Evolutionary conservation across 768 basidiomycete species (phyloP).

Genomic region (Naganishia antarctica): DNA sequence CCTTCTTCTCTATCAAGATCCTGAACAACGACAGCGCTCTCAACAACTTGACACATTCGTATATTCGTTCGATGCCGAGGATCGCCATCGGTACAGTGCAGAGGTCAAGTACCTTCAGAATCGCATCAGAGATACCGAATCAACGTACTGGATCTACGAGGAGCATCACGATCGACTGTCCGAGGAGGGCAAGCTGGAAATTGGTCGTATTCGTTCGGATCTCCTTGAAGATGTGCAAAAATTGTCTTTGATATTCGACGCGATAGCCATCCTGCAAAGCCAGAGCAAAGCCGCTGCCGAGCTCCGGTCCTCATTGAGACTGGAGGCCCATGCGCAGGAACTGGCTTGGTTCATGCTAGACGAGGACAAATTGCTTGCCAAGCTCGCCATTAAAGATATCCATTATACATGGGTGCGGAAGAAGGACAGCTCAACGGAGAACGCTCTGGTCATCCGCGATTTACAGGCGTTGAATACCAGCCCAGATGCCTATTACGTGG

Average conservation of each 20-base stretch:
- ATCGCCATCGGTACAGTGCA: constrained; percentile 38
- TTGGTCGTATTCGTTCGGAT: constrained; percentile 67
- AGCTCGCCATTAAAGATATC: constrained; percentile 73
- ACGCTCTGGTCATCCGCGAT: constrained; percentile 67
- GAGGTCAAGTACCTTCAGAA: constrained; percentile 57
- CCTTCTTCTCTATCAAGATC: constrained; percentile 83
- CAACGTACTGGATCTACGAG: constrained; percentile 48
- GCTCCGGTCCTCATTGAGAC: constrained; percentile 68
- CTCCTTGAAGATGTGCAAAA: constrained; percentile 69
- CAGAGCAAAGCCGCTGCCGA: constrained; percentile 66
- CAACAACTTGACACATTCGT: constrained; percentile 75
- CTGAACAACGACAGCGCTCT: constrained; percentile 68
- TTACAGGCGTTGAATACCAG: constrained; percentile 81
- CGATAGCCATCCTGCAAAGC: constrained; percentile 63
- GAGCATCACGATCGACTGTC: constrained; percentile 47
- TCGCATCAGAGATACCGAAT: constrained; percentile 59
- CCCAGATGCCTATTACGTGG: constrained; percentile 73
- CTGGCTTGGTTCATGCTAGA: constrained; percentile 90
- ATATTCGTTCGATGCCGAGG: constrained; percentile 67
- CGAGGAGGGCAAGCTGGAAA: constrained; percentile 54
- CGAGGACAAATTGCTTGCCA: constrained; percentile 66
- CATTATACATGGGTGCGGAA: constrained; percentile 77
- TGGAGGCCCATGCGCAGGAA: constrained; percentile 75
- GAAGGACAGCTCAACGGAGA: constrained; percentile 80
- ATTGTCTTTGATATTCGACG: constrained; percentile 77